Percentiles rank a stretch among this genome's conserved stretches.
Conservation (phyloP, 345 rosid genomes). For the Eutrema yunnanense region DNA sequence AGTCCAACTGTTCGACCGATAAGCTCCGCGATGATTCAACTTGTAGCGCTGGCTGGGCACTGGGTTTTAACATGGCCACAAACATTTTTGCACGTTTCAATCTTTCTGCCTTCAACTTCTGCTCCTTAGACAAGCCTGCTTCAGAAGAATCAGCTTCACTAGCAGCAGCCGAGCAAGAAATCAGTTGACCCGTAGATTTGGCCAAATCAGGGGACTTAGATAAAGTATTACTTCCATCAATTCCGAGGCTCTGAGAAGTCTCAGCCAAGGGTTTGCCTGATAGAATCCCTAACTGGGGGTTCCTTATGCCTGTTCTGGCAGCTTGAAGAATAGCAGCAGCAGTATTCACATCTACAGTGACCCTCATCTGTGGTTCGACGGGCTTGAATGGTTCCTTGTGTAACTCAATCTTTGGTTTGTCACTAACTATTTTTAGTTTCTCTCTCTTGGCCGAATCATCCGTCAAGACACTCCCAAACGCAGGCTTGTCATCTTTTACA, state of each 20-base stretch:
- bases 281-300: slow-evolving; percentile 57
- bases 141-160: slow-evolving; percentile 71
- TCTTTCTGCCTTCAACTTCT: slow-evolving; percentile 89
- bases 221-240: slow-evolving; percentile 38
- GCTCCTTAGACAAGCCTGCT: slow-evolving; percentile 57
- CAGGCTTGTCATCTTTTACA: slow-evolving; percentile 35
- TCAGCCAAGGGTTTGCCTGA: slow-evolving; percentile 34
- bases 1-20: slow-evolving; percentile 53
- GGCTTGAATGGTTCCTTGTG: slow-evolving; percentile 49
- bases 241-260: slow-evolving; percentile 32
- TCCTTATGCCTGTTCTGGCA: slow-evolving; percentile 75
- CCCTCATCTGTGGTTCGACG: slow-evolving; percentile 42
- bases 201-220: slow-evolving; percentile 27
- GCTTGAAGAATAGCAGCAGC: slow-evolving; percentile 96
- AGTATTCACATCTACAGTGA: slow-evolving; percentile 65
- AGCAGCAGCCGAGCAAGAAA: slow-evolving; percentile 47
- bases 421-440: slow-evolving; percentile 71
- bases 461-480: slow-evolving; percentile 49
- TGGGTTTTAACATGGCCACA: slow-evolving; percentile 66
- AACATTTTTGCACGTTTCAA: slow-evolving; percentile 94
- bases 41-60: slow-evolving; percentile 49
- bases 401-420: slow-evolving; percentile 58
- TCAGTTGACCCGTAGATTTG: slow-evolving; percentile 29
- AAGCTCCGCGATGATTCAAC: slow-evolving; percentile 38
- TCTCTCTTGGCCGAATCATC: slow-evolving; percentile 66